These are phyloP conservation scores for Mortierella sp. DNA, from an alignment of 371 early-diverging fungal species.

Conservation along the genomic window DNA sequence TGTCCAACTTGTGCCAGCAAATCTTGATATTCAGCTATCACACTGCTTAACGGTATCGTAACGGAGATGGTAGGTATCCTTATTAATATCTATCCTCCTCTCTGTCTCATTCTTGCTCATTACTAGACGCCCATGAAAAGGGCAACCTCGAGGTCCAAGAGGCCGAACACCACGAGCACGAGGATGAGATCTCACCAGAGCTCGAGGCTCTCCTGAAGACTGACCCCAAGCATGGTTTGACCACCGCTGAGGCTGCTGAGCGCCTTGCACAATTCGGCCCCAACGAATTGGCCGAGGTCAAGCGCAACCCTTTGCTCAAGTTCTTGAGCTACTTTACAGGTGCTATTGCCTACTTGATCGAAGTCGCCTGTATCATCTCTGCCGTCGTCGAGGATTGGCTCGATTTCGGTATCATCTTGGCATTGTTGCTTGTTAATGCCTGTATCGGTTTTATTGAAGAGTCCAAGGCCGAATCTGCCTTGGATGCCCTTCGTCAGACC, in stretches of 20 bases:
- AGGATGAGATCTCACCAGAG: constrained; percentile 80
- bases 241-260: constrained; percentile 66
- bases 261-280: constrained; percentile 75
- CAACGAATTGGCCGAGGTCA: constrained; percentile 85
- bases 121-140: constrained; percentile 25
- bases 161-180: constrained; percentile 74
- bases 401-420: constrained; percentile 89
- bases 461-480: constrained; percentile 89
- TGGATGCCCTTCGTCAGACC: constrained; percentile 86
- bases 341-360: no score
- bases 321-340: constrained; percentile 76
- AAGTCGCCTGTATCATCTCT: constrained; percentile 74
- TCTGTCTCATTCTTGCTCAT: neutral
- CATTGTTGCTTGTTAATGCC: constrained; percentile 88
- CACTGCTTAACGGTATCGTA: no score
- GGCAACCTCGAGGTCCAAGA: constrained; percentile 60
- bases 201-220: constrained; percentile 81
- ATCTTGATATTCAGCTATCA: no score
- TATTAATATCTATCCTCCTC: no score
- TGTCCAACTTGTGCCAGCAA: no score
- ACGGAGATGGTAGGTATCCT: no score
- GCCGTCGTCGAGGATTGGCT: constrained; percentile 70
- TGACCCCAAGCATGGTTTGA: constrained; percentile 74
- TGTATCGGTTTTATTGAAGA: constrained; percentile 91
- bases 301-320: constrained; percentile 86